Evolutionary conservation across 345 rosid genomes (phyloP).

Genomic region (Ceriops tagal): DNA sequence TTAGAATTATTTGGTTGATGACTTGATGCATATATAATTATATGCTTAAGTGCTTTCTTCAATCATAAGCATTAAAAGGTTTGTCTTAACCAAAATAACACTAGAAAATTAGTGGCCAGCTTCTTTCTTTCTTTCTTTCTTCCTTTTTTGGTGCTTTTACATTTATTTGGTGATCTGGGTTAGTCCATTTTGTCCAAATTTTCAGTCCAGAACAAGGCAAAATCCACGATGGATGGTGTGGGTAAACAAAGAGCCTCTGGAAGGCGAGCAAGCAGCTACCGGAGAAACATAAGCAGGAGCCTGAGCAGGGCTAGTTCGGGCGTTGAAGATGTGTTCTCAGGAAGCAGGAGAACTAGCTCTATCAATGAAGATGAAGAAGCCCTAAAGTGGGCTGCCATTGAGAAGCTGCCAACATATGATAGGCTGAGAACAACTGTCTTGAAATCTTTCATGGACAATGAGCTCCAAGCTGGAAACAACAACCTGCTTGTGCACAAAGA

Average conservation of each 20-base stretch:
- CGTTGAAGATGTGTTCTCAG: background rate
- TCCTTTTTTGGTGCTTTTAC: too few relatives aligned
- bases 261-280: background rate
- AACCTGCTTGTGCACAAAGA: background rate
- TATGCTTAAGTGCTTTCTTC: too few relatives aligned
- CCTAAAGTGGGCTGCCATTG: slow-evolving; percentile 18
- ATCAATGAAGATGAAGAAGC: background rate
- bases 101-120: too few relatives aligned
- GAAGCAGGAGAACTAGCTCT: background rate
- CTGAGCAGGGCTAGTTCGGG: slow-evolving; percentile 2
- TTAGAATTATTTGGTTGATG: too few relatives aligned
- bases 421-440: slow-evolving; percentile 12
- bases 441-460: background rate
- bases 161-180: too few relatives aligned
- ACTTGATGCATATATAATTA: too few relatives aligned
- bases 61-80: too few relatives aligned
- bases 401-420: slow-evolving; percentile 20
- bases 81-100: too few relatives aligned
- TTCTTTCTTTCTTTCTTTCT: too few relatives aligned
- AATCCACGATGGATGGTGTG: background rate
- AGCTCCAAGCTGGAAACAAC: background rate
- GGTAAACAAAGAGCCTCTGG: background rate
- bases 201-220: too few relatives aligned
- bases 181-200: too few relatives aligned
- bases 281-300: slow-evolving; percentile 1